Base-by-base conservation (phyloP, 2,329 filamentous ascomycete genomes). In the Alternaria panax region DNA sequence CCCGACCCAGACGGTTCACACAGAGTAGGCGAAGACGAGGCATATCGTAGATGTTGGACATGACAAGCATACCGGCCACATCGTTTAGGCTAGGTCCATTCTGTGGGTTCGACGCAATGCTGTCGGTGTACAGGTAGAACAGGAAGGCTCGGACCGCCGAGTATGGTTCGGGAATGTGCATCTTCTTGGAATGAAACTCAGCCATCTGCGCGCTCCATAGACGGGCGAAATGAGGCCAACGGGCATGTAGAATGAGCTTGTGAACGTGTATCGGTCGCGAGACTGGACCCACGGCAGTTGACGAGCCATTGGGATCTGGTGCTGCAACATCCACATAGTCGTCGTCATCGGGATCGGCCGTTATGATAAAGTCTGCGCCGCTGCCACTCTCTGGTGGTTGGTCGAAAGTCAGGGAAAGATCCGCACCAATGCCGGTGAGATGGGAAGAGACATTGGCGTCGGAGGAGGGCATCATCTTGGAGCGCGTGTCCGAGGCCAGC, bases 21-120 rank as follows among this genome's bases (percentile, higher is more conserved):
- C 94, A 97, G 1, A 98, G 85, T 7, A 97, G 86, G 20, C 94
- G 91, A 24, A 99, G 87, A 67, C 95, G 92, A 1, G 93, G 93
- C 81, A 99, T 96, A 74, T 97, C 94, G 80, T 99, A 99, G 46
- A 98, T 92, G 77, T 98, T 97, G 42, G 93, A 93, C 92, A 99
- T 96, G 65, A 99, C 94, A 3, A 99, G 85, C 78, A 99, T 88
- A 8, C 95, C 94, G 0, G 95, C 94, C 14, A 98, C 93, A 68
- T 97, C 93, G 28, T 89, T 87, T 20, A 97, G 86, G 8, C 80
- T 83, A 0, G 86, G 83, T 46, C 86, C 87, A 62, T 83, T 70
- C 1, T 71, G 68, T 16, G 75, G 73, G 24, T 75, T 70, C 0
- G 74, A 68, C 5, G 80, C 79, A 67, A 99, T 97, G 68, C 90